Base-by-base conservation (phyloP, 1,284 basidiomycete genomes). In the Ceratobasidium sp. region DNA sequence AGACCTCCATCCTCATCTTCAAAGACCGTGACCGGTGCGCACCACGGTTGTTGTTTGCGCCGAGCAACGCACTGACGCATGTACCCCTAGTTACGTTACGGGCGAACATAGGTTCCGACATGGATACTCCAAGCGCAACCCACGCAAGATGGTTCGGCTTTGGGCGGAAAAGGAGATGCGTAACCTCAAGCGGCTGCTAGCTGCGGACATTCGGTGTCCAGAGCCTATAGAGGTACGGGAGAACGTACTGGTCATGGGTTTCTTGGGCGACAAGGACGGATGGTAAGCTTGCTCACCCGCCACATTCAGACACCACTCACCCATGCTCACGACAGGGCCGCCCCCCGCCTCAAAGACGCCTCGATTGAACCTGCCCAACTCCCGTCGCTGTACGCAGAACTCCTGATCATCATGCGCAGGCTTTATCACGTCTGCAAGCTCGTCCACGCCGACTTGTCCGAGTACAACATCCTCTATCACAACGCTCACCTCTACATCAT, bases 161-260 rank as follows among this genome's bases (percentile, higher is more conserved):
- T 99, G 98, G 98, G 98, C 98, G 0, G 98, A 99, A 85, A 99
- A 99, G 86, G 98, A 99, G 85, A 94, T 98, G 91, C 90, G 98
- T 23, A 99, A 99, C 83, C 86, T 99, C 79, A 94, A 94, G 82
- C 89, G 98, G 12, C 87, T 99, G 64, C 88, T 90, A 10, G 86
- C 91, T 35, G 95, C 95, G 7, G 96, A 94, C 0, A 90, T 99
- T 65, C 88, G 90, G 38, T 95, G 94, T 80, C 98, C 98, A 0
- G 91, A 93, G 65, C 95, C 96, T 0, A 84, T 98, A 35, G 98
- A 99, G 84, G 94, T 98, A 30, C 89, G 97, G 71, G 97, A 99
- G 84, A 99, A 99, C 82, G 96, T 99, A 0, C 89, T 99, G 23
- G 96, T 98, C 14, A 99, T 99, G 97, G 90, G 91, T 73, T 99